Evolutionary conservation across 73 alveolate genomes (phyloP).

Genomic region (Paramecium primaurelia): DNA sequence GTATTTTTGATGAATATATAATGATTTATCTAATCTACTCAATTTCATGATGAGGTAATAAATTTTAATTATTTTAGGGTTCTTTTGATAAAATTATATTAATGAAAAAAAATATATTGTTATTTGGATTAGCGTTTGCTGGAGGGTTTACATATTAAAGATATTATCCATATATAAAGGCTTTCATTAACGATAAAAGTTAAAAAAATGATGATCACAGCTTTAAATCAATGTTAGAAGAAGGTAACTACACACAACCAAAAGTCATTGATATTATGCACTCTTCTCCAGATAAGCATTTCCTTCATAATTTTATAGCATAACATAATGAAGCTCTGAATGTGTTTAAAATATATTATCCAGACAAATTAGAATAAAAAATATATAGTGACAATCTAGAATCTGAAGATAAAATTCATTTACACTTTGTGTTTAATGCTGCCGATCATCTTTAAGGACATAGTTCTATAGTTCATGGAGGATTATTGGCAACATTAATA

Average conservation of each 20-base stretch:
- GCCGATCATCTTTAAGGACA: slow-evolving; percentile 43
- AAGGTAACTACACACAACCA: not conserved
- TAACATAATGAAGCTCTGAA: not conserved
- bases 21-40: not conserved
- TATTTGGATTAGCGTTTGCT: not conserved
- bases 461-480: slow-evolving; percentile 53
- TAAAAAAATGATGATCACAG: not conserved
- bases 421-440: slow-evolving; percentile 42
- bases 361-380: not conserved
- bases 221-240: not conserved
- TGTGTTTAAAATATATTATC: slow-evolving; percentile 32
- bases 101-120: not conserved
- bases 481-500: slow-evolving; percentile 46
- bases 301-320: slow-evolving; percentile 6
- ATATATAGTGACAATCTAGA: not conserved
- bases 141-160: not conserved
- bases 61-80: not conserved
- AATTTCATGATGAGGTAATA: not conserved
- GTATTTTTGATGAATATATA: no score
- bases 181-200: not conserved
- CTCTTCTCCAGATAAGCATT: not conserved
- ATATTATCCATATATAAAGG: not conserved
- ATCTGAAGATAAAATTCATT: not conserved
- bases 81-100: not conserved
- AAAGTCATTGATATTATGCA: slow-evolving; percentile 7